phyloP scores from a whole-genome alignment of 768 basidiomycete genomes.

The Rhizopogon sp. region DNA sequence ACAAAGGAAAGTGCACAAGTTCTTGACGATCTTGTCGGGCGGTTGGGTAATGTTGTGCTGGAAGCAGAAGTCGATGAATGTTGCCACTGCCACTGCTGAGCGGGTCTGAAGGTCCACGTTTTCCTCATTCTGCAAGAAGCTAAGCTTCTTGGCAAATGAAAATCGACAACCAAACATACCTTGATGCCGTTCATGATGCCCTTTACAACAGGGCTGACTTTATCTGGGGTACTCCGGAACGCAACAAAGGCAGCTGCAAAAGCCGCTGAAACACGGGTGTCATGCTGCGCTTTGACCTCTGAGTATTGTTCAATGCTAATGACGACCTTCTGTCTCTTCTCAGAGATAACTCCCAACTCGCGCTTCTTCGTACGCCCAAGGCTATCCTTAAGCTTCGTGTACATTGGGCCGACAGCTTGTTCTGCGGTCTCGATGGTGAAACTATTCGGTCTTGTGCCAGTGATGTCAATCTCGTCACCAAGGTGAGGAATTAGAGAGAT shows the following conservation, averaged over 20 bases:
- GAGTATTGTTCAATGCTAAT: constrained; percentile 74
- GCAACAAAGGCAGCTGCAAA: constrained; percentile 91
- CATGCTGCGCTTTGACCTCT: constrained; percentile 80
- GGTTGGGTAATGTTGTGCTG: constrained; percentile 72
- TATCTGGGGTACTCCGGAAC: constrained; percentile 80
- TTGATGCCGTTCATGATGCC: constrained; percentile 98
- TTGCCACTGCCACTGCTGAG: constrained; percentile 80
- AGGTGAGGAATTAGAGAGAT: constrained; percentile 74
- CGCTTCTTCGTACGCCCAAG: constrained; percentile 76
- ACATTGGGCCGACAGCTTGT: constrained; percentile 63
- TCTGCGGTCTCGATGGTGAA: constrained; percentile 82
- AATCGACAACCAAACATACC: constrained; percentile 37
- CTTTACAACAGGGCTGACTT: constrained; percentile 94
- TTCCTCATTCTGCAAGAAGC: constrained; percentile 64
- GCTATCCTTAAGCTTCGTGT: constrained; percentile 66
- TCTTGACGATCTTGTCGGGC: constrained; percentile 94
- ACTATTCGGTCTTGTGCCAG: constrained; percentile 53
- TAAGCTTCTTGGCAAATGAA: constrained; percentile 1
- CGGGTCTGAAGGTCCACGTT: constrained; percentile 85
- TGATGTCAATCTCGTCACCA: constrained; percentile 72
- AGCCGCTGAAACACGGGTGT: constrained; percentile 82
- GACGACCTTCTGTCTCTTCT: constrained; percentile 66
- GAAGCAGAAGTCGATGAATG: constrained; percentile 84
- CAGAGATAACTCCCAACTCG: constrained; percentile 66
- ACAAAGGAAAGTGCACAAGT: constrained; percentile 94